phyloP scores from a whole-genome alignment of 805 yeast species.

The Cyberlindnera mississippiensis region DNA sequence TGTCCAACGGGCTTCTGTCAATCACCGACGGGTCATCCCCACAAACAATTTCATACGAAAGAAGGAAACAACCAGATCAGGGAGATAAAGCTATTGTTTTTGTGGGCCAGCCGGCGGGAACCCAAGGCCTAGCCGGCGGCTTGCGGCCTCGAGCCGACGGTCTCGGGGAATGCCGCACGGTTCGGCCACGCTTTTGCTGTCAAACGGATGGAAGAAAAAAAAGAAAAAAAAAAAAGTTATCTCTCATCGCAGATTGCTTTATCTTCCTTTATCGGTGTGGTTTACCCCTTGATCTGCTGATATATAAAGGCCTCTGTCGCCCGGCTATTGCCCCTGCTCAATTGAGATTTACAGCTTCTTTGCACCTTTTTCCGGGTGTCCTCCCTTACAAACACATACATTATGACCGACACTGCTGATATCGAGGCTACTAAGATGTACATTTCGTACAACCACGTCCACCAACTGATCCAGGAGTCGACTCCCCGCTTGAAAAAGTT shows the following conservation, averaged over 20 bases:
- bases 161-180: background rate
- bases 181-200: background rate
- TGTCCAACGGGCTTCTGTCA: no score
- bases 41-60: no score
- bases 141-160: conserved; percentile 1
- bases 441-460: conserved; percentile 78
- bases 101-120: background rate
- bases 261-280: no score
- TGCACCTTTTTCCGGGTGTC: background rate
- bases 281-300: no score
- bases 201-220: no score
- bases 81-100: background rate
- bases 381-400: background rate
- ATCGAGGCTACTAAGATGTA: conserved; percentile 46
- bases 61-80: no score
- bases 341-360: background rate
- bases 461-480: conserved; percentile 62
- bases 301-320: no score
- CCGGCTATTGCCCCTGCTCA: no score
- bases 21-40: no score
- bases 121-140: background rate
- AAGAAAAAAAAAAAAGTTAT: background rate
- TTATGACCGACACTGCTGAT: conserved; percentile 24
- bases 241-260: background rate
- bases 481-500: conserved; percentile 62